Conservation (phyloP, 495 filamentous ascomycete genomes). For the Tuber microsphaerosporum region DNA sequence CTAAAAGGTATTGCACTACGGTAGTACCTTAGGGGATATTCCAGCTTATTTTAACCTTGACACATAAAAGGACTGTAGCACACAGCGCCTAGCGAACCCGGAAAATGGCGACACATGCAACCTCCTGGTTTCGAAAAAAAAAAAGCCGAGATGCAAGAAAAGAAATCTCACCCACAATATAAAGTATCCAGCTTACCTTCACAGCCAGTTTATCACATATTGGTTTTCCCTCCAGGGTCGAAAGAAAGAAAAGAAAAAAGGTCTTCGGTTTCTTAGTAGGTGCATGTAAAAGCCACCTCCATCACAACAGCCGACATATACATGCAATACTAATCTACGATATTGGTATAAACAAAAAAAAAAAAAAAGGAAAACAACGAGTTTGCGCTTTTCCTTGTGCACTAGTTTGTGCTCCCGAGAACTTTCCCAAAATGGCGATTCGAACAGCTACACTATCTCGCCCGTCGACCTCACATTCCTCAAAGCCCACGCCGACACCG, state of each 20-base stretch:
- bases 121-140: constrained; percentile 1
- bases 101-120: not conserved
- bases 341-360: not conserved
- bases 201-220: not conserved
- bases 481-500: not conserved
- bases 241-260: not conserved
- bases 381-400: not conserved
- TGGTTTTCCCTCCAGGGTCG: not conserved
- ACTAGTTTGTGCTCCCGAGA: not conserved
- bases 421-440: not conserved
- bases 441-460: not conserved
- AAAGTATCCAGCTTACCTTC: not conserved
- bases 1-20: not conserved
- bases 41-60: not conserved
- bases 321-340: not conserved
- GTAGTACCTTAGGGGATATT: not conserved
- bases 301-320: not conserved
- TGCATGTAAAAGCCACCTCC: constrained; percentile 1
- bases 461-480: not conserved
- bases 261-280: not conserved
- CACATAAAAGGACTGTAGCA: not conserved
- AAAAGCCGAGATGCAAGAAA: not conserved
- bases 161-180: not conserved
- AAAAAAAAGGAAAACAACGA: not conserved
- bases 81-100: not conserved